Evolutionary conservation across 208 protist species (phyloP).

Genomic region (Trypanosoma avium): DNA sequence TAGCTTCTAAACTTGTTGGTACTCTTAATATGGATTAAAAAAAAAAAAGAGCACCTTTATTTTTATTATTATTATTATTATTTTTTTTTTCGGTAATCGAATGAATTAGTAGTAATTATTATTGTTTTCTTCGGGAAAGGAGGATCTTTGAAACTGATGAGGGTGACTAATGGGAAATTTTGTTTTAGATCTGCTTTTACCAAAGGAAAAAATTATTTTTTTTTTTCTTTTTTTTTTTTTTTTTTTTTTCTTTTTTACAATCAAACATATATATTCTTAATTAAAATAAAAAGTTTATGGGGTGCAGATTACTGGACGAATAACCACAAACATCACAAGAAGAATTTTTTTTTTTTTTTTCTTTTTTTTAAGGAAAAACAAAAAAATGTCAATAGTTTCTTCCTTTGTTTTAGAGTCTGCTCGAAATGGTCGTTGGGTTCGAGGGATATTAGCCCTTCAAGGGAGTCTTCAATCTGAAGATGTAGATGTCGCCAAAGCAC

Average conservation of each 20-base stretch:
- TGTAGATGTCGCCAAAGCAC: constrained; percentile 29
- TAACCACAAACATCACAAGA: no score
- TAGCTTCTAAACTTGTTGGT: constrained; percentile 47
- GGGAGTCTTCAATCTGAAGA: constrained; percentile 25
- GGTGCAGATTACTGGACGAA: not conserved
- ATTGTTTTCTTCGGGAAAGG: no score
- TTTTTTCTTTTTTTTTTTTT: not conserved
- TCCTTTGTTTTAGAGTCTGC: constrained; percentile 72
- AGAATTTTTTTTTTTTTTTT: not conserved
- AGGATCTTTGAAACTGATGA: no score
- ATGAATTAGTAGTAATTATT: no score
- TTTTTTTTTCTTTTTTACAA: not conserved
- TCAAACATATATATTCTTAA: not conserved
- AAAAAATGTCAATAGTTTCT: constrained; percentile 54
- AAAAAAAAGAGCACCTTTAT: not conserved
- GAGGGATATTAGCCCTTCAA: constrained; percentile 65
- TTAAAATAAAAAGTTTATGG: constrained; percentile 2
- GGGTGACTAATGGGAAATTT: no score
- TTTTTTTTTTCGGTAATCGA: constrained; percentile 10
- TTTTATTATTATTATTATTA: constrained; percentile 3
- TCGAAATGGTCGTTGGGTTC: constrained; percentile 56
- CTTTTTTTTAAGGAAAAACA: not conserved
- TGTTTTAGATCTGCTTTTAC: no score
- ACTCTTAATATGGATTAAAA: constrained; percentile 31
- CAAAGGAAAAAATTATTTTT: not conserved